Evolutionary conservation across 371 early-diverging fungal genomes (phyloP).

Genomic region (Basidiobolus meristosporus): DNA sequence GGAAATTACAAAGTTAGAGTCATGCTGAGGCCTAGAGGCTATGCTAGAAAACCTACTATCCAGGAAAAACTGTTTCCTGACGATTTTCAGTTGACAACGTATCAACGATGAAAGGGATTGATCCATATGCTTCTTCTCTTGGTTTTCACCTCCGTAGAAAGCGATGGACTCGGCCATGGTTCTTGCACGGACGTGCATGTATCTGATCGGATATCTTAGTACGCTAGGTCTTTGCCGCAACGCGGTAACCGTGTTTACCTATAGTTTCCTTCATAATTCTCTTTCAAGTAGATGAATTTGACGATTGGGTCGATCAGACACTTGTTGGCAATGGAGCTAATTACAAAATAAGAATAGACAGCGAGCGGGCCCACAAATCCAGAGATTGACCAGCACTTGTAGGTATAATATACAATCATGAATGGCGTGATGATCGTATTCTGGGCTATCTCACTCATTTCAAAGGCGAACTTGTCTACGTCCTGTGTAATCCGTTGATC

Average conservation of each 20-base stretch:
- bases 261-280: slow-evolving; percentile 65
- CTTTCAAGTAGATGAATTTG: slow-evolving; percentile 46
- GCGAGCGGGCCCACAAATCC: slow-evolving; percentile 47
- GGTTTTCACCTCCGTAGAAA: slow-evolving; percentile 47
- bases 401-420: slow-evolving; percentile 58
- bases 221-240: neutral
- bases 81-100: slow-evolving; percentile 26
- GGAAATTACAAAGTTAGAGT: neutral
- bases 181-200: slow-evolving; percentile 48
- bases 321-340: slow-evolving; percentile 37
- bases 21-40: too few species aligned
- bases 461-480: slow-evolving; percentile 52
- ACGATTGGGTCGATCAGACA: slow-evolving; percentile 51
- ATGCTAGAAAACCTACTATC: slow-evolving; percentile 15
- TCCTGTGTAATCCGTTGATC: slow-evolving; percentile 87
- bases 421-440: slow-evolving; percentile 52
- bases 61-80: slow-evolving; percentile 39
- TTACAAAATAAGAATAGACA: slow-evolving; percentile 49
- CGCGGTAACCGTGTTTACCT: slow-evolving; percentile 10
- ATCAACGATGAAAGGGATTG: slow-evolving; percentile 25
- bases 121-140: slow-evolving; percentile 31
- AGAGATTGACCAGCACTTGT: slow-evolving; percentile 40
- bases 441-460: slow-evolving; percentile 35
- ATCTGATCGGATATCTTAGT: slow-evolving; percentile 12
- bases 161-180: slow-evolving; percentile 63